Base-by-base conservation (phyloP, 176 grass and related monocot species). In the Hordeum vulgare region DNA sequence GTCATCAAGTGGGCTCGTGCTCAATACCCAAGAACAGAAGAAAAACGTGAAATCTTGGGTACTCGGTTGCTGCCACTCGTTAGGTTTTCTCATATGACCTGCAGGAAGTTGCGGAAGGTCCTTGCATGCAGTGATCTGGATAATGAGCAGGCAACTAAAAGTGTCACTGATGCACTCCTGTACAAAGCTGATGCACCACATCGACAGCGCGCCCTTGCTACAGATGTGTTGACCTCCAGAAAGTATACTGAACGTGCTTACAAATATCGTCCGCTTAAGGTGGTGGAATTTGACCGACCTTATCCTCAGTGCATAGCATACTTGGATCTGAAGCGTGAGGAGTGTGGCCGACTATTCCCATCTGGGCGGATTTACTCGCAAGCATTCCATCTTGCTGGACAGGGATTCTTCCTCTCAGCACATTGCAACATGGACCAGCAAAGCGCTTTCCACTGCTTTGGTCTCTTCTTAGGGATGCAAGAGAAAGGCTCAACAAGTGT, bases 401-500 rank as follows among this genome's bases (percentile, higher is more conserved):
- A 97, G 86, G 95, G 95, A 13, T 97, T 97, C 92, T 97, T 97
- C 82, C 92, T 97, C 69, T 97, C 95, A 8, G 95, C 95, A 10
- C 95, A 97, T 71, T 97, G 95, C 71, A 94, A 97, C 68, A 75
- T 94, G 68, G 95, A 97, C 37, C 92, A 92, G 74, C 95, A 97
- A 69, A 91, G 88, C 11, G 85, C 92, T 1, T 94, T 92, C 78
- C 88, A 97, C 41, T 97, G 95, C 63, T 97, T 97, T 41, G 95
- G 95, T 62, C 92, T 97, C 59, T 97, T 97, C 85, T 89, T 97
- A n/a, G 95, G 95, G 78, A 97, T 97, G 95, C 95, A 97, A 77
- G 95, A 97, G 75, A 97, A 97, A 88, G 95, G 95, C 4, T 97
- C 95, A 7, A 89, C 90, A 4, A 94, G 92, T 78, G 91, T 97